phyloP scores from a whole-genome alignment of 768 basidiomycete genomes.

The Chalciporus chontae region DNA sequence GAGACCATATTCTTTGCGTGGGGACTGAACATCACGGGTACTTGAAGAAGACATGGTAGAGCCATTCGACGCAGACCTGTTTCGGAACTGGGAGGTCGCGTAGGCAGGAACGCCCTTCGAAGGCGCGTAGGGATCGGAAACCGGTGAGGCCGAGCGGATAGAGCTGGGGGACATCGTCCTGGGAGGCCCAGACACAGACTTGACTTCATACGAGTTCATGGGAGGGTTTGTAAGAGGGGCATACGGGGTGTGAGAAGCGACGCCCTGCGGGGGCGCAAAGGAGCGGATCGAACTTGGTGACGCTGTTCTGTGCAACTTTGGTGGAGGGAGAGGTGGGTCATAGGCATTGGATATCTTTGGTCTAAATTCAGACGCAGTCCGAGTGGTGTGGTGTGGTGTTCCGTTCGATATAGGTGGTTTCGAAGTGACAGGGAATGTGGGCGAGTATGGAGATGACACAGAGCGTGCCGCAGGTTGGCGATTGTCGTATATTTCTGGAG shows the following conservation, averaged over 20 bases:
- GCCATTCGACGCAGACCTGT: slow-evolving; percentile 44
- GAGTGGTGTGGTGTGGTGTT: slow-evolving; percentile 29
- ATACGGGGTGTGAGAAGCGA: slow-evolving; percentile 7
- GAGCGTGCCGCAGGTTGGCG: slow-evolving; percentile 24
- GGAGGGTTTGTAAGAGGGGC: slow-evolving; percentile 12
- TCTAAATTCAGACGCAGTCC: slow-evolving; percentile 46
- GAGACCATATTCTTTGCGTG: slow-evolving; percentile 29
- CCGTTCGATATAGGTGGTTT: slow-evolving; percentile 18
- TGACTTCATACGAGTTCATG: slow-evolving; percentile 20
- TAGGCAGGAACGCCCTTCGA: slow-evolving; percentile 19
- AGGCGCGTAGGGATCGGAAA: slow-evolving; percentile 38
- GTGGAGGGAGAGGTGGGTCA: slow-evolving; percentile 68
- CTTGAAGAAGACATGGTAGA: slow-evolving; percentile 37
- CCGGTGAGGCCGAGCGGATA: slow-evolving; percentile 22
- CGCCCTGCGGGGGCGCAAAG: slow-evolving; percentile 12
- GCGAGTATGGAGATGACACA: slow-evolving; percentile 24
- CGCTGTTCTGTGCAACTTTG: slow-evolving; percentile 30
- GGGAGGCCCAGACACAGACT: slow-evolving; percentile 15
- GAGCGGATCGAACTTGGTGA: slow-evolving; percentile 28
- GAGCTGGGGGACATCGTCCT: slow-evolving; percentile 32
- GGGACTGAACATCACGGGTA: slow-evolving; percentile 15
- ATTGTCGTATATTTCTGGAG: slow-evolving; percentile 27
- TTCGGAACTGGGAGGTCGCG: slow-evolving; percentile 24
- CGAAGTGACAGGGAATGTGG: slow-evolving; percentile 13
- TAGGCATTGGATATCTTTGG: slow-evolving; percentile 71